Evolutionary conservation across 1,284 basidiomycete species (phyloP).

Genomic region (Papiliotrema laurentii): DNA sequence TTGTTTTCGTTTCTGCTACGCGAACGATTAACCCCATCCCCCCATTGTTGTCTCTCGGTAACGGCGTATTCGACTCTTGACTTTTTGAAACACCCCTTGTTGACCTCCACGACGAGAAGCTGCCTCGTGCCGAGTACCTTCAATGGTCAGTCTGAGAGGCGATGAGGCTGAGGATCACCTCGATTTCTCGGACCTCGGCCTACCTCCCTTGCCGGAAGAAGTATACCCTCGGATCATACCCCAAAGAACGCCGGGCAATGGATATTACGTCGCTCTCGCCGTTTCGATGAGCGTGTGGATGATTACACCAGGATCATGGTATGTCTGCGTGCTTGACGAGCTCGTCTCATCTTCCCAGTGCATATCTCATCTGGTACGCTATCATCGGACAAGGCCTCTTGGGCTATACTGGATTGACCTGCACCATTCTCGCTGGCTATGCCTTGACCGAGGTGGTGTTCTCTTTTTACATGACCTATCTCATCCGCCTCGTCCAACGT

Average conservation of each 20-base stretch:
- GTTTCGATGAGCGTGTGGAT: slow-evolving; percentile 67
- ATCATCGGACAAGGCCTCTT: slow-evolving; percentile 45
- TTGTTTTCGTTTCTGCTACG: too few species aligned
- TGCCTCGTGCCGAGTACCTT: too few species aligned
- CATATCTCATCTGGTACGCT: slow-evolving; percentile 53
- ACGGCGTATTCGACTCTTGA: too few species aligned
- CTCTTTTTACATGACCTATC: slow-evolving; percentile 62
- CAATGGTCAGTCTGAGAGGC: too few species aligned
- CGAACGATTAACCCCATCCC: too few species aligned
- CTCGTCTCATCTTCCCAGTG: slow-evolving; percentile 8
- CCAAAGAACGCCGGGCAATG: slow-evolving; percentile 11
- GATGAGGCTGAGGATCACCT: background rate
- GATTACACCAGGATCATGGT: slow-evolving; percentile 65
- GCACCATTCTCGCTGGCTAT: slow-evolving; percentile 29
- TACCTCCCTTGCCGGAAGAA: slow-evolving; percentile 22
- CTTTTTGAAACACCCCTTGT: too few species aligned
- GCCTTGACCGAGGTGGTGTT: slow-evolving; percentile 54
- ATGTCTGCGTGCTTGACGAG: slow-evolving; percentile 11
- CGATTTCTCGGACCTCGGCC: background rate
- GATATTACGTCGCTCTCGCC: slow-evolving; percentile 29
- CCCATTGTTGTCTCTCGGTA: too few species aligned
- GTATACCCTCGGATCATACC: slow-evolving; percentile 18
- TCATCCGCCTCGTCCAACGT: slow-evolving; percentile 56
- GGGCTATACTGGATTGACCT: slow-evolving; percentile 46
- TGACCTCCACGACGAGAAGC: too few species aligned